Conservation (phyloP, 176 grass and related monocot species). For the Otatea glauca region DNA sequence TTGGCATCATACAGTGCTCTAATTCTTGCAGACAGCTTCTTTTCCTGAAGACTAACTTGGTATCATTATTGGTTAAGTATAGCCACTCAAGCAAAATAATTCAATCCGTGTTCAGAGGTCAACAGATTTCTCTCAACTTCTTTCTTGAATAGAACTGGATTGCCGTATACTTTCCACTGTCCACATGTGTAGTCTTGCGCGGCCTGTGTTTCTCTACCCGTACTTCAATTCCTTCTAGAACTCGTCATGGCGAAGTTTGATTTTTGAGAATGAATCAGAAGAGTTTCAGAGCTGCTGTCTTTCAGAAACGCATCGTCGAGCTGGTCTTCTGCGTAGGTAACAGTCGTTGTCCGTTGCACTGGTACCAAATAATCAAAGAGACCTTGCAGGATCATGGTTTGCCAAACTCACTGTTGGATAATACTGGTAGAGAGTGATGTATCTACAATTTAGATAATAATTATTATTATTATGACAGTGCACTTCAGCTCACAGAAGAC, state of each 20-base stretch:
- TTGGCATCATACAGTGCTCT: not conserved
- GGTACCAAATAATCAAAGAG: not conserved
- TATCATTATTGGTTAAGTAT: not conserved
- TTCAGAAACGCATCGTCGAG: not conserved
- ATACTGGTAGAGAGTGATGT: slow-evolving; percentile 37
- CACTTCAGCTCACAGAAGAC: slow-evolving; percentile 24
- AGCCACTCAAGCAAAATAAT: not conserved
- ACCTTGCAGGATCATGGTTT: slow-evolving; percentile 30
- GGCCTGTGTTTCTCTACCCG: not conserved
- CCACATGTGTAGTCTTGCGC: not conserved
- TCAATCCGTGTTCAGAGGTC: not conserved
- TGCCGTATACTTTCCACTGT: not conserved
- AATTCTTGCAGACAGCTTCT: slow-evolving; percentile 28
- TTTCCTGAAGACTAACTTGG: not conserved
- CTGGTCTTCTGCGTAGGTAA: slow-evolving; percentile 44
- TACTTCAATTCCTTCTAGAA: not conserved
- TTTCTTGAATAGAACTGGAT: not conserved
- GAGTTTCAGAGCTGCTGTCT: not conserved
- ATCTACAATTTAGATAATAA: not conserved
- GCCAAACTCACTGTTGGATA: slow-evolving; percentile 27
- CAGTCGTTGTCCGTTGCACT: slow-evolving; percentile 45
- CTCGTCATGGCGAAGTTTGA: not conserved
- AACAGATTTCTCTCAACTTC: not conserved
- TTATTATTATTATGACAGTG: not conserved
- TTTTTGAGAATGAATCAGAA: not conserved